A percentile compares a stretch with the other conserved stretches of the same genome.
Evolutionary conservation across 2,329 filamentous ascomycete species (phyloP).

Genomic region (Fusarium lyarnte): DNA sequence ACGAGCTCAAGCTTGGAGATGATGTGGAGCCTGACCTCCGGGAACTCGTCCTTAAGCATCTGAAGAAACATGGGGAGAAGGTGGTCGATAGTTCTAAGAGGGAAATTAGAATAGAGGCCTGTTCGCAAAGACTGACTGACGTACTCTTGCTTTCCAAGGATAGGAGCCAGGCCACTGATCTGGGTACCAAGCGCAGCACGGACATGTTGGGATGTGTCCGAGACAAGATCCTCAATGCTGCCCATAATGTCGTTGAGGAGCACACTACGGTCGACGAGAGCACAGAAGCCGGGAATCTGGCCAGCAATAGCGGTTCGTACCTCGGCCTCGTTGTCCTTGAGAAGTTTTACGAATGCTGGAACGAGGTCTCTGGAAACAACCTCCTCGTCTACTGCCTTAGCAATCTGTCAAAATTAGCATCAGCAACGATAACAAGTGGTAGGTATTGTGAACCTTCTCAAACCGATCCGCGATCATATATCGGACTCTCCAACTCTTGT

Average conservation of each 20-base stretch:
- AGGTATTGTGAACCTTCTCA: constrained; percentile 73
- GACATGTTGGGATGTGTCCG: constrained; percentile 95
- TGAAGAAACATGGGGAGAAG: constrained; percentile 98
- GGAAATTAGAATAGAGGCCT: not conserved
- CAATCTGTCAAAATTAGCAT: constrained; percentile 70
- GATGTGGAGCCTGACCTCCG: constrained; percentile 96
- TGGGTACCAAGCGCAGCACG: constrained; percentile 94
- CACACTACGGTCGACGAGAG: constrained; percentile 84
- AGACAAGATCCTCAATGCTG: constrained; percentile 94
- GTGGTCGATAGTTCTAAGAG: constrained; percentile 87
- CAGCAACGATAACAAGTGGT: not conserved
- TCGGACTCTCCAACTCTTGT: constrained; percentile 98
- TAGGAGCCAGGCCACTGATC: constrained; percentile 95
- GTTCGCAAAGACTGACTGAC: constrained; percentile 45
- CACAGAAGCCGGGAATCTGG: constrained; percentile 97
- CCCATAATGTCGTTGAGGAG: constrained; percentile 97
- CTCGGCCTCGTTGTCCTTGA: constrained; percentile 98
- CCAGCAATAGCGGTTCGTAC: constrained; percentile 96
- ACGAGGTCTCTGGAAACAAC: constrained; percentile 94
- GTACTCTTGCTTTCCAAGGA: constrained; percentile 97
- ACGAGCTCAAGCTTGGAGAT: constrained; percentile 99
- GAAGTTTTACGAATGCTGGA: constrained; percentile 94
- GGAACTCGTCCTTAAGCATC: constrained; percentile 99
- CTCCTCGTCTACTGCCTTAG: constrained; percentile 97
- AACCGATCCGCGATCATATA: constrained; percentile 99